These are phyloP conservation scores for Aspergillus amoenus DNA, from an alignment of 2,329 filamentous ascomycete species.

Conservation along the genomic window DNA sequence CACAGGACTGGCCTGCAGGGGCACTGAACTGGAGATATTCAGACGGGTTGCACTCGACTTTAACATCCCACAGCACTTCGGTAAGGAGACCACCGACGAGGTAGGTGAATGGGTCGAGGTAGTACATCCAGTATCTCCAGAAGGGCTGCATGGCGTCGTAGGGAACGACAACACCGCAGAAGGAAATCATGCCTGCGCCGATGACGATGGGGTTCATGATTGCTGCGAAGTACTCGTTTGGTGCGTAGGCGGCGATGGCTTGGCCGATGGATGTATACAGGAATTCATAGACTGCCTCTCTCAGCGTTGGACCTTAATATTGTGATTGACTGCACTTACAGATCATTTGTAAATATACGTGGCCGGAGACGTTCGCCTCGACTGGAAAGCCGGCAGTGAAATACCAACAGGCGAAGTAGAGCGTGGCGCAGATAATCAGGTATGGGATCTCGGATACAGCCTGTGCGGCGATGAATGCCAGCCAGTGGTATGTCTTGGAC, in stretches of 20 bases:
- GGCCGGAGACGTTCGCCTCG: slow-evolving; percentile 32
- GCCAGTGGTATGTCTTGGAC: slow-evolving; percentile 62
- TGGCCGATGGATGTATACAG: slow-evolving; percentile 47
- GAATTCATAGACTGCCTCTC: slow-evolving; percentile 40
- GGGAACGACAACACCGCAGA: slow-evolving; percentile 42
- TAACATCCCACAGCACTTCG: slow-evolving; percentile 39
- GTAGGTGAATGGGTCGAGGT: slow-evolving; percentile 46
- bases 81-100: slow-evolving; percentile 42
- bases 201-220: slow-evolving; percentile 59
- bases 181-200: slow-evolving; percentile 42
- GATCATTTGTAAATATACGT: slow-evolving; percentile 43
- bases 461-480: slow-evolving; percentile 57
- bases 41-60: slow-evolving; percentile 34
- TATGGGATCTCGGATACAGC: slow-evolving; percentile 51
- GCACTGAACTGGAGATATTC: slow-evolving; percentile 33
- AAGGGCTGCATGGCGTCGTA: slow-evolving; percentile 39
- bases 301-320: background rate
- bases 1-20: slow-evolving; percentile 31
- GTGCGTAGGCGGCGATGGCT: slow-evolving; percentile 60
- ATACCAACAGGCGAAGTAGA: slow-evolving; percentile 58
- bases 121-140: slow-evolving; percentile 48
- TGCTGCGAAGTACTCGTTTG: slow-evolving; percentile 60
- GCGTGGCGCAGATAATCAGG: slow-evolving; percentile 44
- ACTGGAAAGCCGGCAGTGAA: slow-evolving; percentile 54
- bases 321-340: slow-evolving; percentile 13